Conservation (phyloP, 768 basidiomycete species). For the Panaeolus cyanescens region DNA sequence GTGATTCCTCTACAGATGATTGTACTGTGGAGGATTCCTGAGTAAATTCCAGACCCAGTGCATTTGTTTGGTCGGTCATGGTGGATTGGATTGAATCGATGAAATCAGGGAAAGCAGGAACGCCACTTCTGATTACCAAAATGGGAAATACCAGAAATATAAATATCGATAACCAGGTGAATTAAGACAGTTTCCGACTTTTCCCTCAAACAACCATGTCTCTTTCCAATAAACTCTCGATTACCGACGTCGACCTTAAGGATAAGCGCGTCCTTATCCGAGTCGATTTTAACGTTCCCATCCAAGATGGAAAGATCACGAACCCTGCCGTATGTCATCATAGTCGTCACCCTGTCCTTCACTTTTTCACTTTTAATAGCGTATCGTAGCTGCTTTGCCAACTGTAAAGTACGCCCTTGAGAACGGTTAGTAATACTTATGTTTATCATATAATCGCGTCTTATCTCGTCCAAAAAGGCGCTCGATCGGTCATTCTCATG, state of each 20-base stretch:
- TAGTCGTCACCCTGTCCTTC: constrained; percentile 11
- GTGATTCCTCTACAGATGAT: too few relatives aligned
- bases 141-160: constrained; percentile 18
- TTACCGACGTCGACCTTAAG: constrained; percentile 88
- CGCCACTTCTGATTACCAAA: constrained; percentile 28
- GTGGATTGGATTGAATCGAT: constrained; percentile 13
- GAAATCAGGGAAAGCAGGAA: constrained; percentile 15
- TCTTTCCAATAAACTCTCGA: constrained; percentile 91
- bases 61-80: constrained; percentile 50
- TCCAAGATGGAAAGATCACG: constrained; percentile 89
- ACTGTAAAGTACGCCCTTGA: constrained; percentile 94
- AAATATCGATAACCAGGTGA: constrained; percentile 23
- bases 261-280: constrained; percentile 91
- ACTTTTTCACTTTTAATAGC: constrained; percentile 48
- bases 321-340: constrained; percentile 83
- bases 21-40: constrained; percentile 21
- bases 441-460: constrained; percentile 7
- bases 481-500: constrained; percentile 88
- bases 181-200: constrained; percentile 15
- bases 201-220: constrained; percentile 63
- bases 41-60: constrained; percentile 73
- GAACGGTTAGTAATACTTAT: constrained; percentile 50
- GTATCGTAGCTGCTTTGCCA: constrained; percentile 95
- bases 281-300: constrained; percentile 96
- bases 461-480: constrained; percentile 47